phyloP scores from a whole-genome alignment of 2,329 filamentous ascomycete genomes.

The Pezicula neosporulosa region DNA sequence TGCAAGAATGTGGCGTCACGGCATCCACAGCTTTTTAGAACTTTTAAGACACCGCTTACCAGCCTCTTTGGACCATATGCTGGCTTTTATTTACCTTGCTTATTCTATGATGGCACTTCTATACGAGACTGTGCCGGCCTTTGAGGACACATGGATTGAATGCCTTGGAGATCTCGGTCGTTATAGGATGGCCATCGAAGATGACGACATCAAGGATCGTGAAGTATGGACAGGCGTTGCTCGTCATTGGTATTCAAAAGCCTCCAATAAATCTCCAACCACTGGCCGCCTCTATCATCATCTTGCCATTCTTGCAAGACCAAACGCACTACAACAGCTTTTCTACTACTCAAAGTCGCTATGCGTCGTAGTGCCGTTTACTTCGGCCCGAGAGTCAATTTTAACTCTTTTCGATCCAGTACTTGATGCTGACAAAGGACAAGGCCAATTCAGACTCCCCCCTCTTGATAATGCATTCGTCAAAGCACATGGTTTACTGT shows the following conservation, averaged over 20 bases:
- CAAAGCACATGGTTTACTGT: constrained; percentile 61
- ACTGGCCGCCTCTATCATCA: constrained; percentile 86
- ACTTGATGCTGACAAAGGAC: constrained; percentile 32
- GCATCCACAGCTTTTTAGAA: constrained; percentile 83
- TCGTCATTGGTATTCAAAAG: constrained; percentile 76
- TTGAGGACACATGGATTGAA: constrained; percentile 82
- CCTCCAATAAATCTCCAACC: constrained; percentile 68
- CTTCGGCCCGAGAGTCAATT: constrained; percentile 61
- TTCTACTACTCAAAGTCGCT: constrained; percentile 68
- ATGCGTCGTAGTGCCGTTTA: constrained; percentile 57
- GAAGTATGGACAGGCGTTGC: constrained; percentile 81
- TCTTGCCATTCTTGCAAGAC: constrained; percentile 71
- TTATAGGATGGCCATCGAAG: constrained; percentile 85
- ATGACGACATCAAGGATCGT: constrained; percentile 69
- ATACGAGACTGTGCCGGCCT: constrained; percentile 79
- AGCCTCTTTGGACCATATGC: constrained; percentile 79
- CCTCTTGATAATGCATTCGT: constrained; percentile 59
- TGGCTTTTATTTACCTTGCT: constrained; percentile 82
- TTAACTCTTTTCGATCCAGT: constrained; percentile 62
- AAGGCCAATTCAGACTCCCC: constrained; percentile 33
- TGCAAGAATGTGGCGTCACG: constrained; percentile 85
- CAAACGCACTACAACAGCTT: constrained; percentile 63
- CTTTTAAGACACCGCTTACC: constrained; percentile 72
- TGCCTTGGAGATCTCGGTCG: constrained; percentile 80
- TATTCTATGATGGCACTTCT: constrained; percentile 89